Percentiles rank a stretch among this genome's conserved stretches.
Conservation (phyloP, 2,329 filamentous ascomycete species). For the Dactylellina cionopaga region DNA sequence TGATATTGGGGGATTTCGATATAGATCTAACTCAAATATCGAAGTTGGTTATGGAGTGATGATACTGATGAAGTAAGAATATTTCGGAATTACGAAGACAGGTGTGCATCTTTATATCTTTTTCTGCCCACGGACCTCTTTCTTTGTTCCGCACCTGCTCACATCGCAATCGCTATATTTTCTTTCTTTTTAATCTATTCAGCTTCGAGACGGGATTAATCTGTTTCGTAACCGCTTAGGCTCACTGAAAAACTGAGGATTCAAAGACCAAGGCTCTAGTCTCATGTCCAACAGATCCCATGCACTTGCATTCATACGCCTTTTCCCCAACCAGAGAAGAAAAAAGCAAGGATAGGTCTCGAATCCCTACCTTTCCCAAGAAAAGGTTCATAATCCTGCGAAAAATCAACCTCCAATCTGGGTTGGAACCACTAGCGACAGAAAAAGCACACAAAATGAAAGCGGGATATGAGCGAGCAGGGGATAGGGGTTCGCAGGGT, state of each 20-base stretch:
- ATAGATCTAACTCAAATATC: too few species aligned
- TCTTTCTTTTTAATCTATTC: constrained; percentile 26
- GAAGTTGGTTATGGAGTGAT: constrained; percentile 30
- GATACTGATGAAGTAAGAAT: constrained; percentile 21
- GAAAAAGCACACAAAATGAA: constrained; percentile 1
- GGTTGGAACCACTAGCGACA: constrained; percentile 49
- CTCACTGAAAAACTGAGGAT: constrained; percentile 13
- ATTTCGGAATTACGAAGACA: constrained; percentile 45
- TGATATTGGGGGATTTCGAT: neutral
- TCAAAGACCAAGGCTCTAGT: constrained; percentile 28
- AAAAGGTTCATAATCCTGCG: constrained; percentile 47
- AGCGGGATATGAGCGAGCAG: neutral
- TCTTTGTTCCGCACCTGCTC: constrained; percentile 28
- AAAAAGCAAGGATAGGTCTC: constrained; percentile 41
- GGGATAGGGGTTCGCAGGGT: constrained; percentile 3
- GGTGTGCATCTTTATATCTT: constrained; percentile 43
- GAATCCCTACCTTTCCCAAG: constrained; percentile 16
- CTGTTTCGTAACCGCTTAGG: constrained; percentile 33
- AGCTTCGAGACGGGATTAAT: constrained; percentile 49
- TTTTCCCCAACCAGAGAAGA: constrained; percentile 7
- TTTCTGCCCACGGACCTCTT: constrained; percentile 22
- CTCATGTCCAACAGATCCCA: constrained; percentile 23
- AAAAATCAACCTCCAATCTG: constrained; percentile 28
- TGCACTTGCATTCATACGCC: constrained; percentile 24
- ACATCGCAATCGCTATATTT: constrained; percentile 22